Evolutionary conservation across 1,139 yeast species (phyloP).

Genomic region (Sugiyamaella japonica): DNA sequence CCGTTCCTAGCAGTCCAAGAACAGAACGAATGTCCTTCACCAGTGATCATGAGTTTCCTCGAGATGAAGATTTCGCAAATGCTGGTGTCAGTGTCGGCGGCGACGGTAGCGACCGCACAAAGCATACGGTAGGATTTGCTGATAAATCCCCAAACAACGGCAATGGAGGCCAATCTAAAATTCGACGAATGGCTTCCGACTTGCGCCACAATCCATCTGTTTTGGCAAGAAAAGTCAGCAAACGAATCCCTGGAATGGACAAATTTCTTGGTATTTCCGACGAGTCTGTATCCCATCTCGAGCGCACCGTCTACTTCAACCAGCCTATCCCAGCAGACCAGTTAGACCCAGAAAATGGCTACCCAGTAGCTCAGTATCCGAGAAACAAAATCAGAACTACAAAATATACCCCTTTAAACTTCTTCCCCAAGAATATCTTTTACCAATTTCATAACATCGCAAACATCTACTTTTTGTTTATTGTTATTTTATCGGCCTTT

Average conservation of each 20-base stretch:
- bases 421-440: constrained; percentile 74
- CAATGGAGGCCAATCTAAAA: constrained; percentile 1
- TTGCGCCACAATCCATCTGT: constrained; percentile 9
- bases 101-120: background rate
- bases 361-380: constrained; percentile 49
- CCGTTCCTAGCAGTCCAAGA: background rate
- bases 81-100: background rate
- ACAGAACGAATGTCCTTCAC: constrained; percentile 4
- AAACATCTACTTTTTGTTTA: constrained; percentile 72
- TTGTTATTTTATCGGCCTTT: constrained; percentile 70
- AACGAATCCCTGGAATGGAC: constrained; percentile 28
- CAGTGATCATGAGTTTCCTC: constrained; percentile 8
- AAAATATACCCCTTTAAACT: constrained; percentile 85
- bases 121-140: constrained; percentile 3
- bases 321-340: constrained; percentile 61
- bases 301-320: constrained; percentile 47
- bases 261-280: constrained; percentile 25
- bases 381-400: constrained; percentile 91
- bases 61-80: constrained; percentile 6
- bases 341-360: constrained; percentile 54
- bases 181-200: constrained; percentile 12
- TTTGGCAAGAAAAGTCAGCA: constrained; percentile 26
- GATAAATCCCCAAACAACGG: background rate
- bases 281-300: constrained; percentile 19
- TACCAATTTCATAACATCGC: constrained; percentile 85